Base-by-base conservation (phyloP, 208 protist genomes). In the Phytomonas sp. region DNA sequence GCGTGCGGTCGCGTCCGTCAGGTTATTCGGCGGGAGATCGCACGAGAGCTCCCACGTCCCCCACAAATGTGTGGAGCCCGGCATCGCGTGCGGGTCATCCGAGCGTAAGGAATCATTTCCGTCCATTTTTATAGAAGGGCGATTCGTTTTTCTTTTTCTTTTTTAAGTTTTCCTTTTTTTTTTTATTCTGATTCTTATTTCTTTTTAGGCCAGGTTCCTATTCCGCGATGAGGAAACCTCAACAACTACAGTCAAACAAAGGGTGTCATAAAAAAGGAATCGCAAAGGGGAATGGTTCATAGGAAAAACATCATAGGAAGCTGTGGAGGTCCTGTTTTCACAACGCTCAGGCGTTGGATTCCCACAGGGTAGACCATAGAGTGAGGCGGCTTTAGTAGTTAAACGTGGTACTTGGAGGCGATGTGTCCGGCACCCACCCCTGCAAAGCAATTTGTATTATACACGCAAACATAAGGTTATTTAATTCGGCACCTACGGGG, bases 31-130 rank as follows among this genome's bases (percentile, higher is more conserved):
- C 26, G 77, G 69, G 0, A 96, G 61, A 60, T 92, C 88, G 60
- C 88, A 93, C 91, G 88, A 96, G 79, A 94, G 77, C 76, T 96
- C 88, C 88, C 91, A 96, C 63, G 86, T 90, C n/a, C 91, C 86
- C 88, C 91, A 96, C n/a, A 96, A 75, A 49, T 49, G 40, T 2
- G 40, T 49, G 3, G 40, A 49, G 19, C 10, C 1, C 40, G 40
- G 14, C 14, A 10, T 19, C 6, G 6, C 40, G 10, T 49, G 40
- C 6, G 40, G 40, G 10, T 49, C 40, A 19, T 49, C 40, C 3
- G 14, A 49, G 19, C 40, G 14, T 19, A 31, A 63, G 6, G 32
- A 63, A 34, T 63, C 60, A 63, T 63, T 19, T 12, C 60, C 10
- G 7, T 1, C 12, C 40, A 49, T 49, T 67, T 29, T 76, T 36